Base-by-base conservation (phyloP, 148 eudicot genomes). In the Rhododendron ovatum region DNA sequence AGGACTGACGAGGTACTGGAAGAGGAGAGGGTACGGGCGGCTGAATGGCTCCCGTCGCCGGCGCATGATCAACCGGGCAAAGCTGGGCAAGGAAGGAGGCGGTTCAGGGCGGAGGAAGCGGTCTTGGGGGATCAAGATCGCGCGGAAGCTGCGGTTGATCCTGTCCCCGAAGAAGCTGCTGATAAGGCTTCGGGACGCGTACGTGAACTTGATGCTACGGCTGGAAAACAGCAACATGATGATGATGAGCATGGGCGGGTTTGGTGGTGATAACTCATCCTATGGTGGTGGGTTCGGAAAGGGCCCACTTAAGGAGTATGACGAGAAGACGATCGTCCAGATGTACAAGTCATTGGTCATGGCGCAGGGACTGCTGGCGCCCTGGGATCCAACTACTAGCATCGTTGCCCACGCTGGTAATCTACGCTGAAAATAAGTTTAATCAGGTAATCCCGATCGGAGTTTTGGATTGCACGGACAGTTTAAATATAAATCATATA, bases 301-400 rank as follows among this genome's bases (percentile, higher is more conserved):
- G 83, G 59, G 84, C 3, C 88, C 84, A 22, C 2, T 92, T 2
- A 96, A 94, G 89, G 97, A 96, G 91, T 96, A 95, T n/a, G 99
- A 96, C 84, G 96, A 96, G 89, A 92, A 90, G 89, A 86, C 92
- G 93, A 87, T 96, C 51, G 88, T 92, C 26, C 91, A 94, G 94
- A 90, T 94, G 87, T 96, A 94, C 85, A 96, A 91, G 84, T 92
- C 95, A 22, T 26, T 95, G 83, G 51, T 89, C 71, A 82, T 90
- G 91, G 91, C 94, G 82, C 99, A 93, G 91, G 94, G 90, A 9
- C 91, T 92, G 13, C 2, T 91, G 45, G 90, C 89, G 86, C 84
- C 85, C 85, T 86, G 82, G 12, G 92, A 91, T 69, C 85, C 74
- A 10, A 3, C 84, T 13, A 76, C 85, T 17, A 82, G 85, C 33